Evolutionary conservation across 352 stramenopile genomes (phyloP), one percentile per base, ranked within the genome.

Genomic region (Thraustochytrium striatum): DNA sequence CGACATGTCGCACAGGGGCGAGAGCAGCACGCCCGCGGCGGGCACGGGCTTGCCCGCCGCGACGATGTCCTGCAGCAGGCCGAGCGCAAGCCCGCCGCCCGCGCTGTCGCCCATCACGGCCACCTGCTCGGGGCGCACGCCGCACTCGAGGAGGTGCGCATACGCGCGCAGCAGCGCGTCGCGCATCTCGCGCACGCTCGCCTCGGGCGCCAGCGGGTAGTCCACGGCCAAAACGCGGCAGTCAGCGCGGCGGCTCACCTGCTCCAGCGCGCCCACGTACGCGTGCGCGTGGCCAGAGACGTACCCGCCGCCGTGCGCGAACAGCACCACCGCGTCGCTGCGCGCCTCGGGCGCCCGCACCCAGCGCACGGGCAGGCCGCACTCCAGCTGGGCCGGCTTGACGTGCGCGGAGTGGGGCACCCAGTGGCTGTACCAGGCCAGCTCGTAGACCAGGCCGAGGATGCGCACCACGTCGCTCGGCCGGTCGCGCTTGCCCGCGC

Each of bases 211-310:
- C n/a, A 65, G 52, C 35, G 65, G 58, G 65, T 75, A 75, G 65
- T 75, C 65, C n/a, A 61, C 52, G 61, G 61, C 65, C 41, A 75
- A 11, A 9, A 68, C 47, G 35, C 35, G 43, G 65, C 39, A 75
- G 11, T 38, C 59, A 11, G 59, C 53, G 41, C 28, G 59, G 19
- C 35, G 59, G 38, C 36, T 57, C 0, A 70, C 9, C 59, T 70
- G n/a, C 35, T 38, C 59, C 25, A 25, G 41, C 30, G 41, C 21
- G 1, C 5, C 8, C 21, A 7, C 33, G 41, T 70, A 70, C 8
- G 59, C 1, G 3, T 52, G 2, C 11, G 53, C 35, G 33, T 3
- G 50, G 36, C 59, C 59, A 28, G 59, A 25, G 28, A 57, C 33
- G 59, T 70, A 70, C 35, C 59, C 59, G 36, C 59, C 59, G 28